Conservation (phyloP, 2,329 filamentous ascomycete genomes). For the Colletotrichum limetticola region DNA sequence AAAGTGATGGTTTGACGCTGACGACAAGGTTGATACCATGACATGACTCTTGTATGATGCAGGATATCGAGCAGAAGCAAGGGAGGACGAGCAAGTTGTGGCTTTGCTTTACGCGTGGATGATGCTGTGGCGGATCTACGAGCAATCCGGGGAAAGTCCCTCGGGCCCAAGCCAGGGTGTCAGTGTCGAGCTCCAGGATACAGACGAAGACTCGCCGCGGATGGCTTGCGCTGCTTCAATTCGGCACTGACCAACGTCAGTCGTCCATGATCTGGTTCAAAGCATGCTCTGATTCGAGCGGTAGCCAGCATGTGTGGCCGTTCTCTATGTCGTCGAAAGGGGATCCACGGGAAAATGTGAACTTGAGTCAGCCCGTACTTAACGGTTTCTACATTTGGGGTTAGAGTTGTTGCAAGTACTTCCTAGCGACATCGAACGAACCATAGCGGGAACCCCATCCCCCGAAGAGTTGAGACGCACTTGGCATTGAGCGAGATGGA, state of each 20-base stretch:
- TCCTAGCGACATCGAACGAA: conserved; percentile 9
- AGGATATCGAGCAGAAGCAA: background rate
- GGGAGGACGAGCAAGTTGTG: background rate
- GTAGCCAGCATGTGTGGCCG: conserved; percentile 11
- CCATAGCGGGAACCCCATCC: background rate
- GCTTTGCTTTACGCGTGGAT: background rate
- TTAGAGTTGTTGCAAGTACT: conserved; percentile 2
- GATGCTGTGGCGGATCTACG: conserved; percentile 1
- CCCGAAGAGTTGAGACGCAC: conserved; percentile 20
- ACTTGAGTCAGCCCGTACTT: background rate
- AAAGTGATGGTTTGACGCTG: conserved; percentile 3
- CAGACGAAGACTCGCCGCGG: background rate
- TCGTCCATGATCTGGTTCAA: conserved; percentile 4
- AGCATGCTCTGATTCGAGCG: conserved; percentile 26
- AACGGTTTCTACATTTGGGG: background rate
- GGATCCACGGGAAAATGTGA: background rate
- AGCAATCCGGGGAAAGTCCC: conserved; percentile 1
- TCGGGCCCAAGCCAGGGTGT: background rate
- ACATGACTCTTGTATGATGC: background rate
- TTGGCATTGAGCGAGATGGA: conserved; percentile 15
- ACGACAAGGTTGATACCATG: background rate
- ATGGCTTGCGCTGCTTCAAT: conserved; percentile 16
- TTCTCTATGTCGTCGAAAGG: conserved; percentile 1
- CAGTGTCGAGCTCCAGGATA: background rate
- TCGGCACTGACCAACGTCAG: conserved; percentile 11